Percentiles rank a stretch among this genome's conserved stretches.
phyloP scores from a whole-genome alignment of 2,329 filamentous ascomycete species.

The Fusarium cicatricum region DNA sequence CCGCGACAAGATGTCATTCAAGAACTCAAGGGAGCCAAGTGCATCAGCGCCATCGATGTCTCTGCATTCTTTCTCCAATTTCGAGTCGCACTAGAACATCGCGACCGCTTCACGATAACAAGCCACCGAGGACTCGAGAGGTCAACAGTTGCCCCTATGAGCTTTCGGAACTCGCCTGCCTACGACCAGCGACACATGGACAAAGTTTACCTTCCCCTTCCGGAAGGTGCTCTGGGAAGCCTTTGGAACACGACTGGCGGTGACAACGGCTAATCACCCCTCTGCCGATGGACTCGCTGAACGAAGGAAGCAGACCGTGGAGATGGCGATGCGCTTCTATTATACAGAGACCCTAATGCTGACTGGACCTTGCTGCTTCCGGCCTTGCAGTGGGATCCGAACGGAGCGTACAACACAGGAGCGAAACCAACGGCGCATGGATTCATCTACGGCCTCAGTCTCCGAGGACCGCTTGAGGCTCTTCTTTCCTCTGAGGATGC shows the following conservation, averaged over 20 bases:
- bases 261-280: slow-evolving; percentile 1
- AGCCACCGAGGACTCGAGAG: too few species aligned
- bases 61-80: too few species aligned
- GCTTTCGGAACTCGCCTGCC: too few species aligned
- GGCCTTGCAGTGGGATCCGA: neutral
- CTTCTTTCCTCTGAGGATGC: too few species aligned
- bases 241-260: slow-evolving; percentile 16
- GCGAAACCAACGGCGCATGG: neutral
- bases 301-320: slow-evolving; percentile 1
- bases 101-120: too few species aligned
- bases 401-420: neutral
- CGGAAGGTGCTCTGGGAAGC: neutral
- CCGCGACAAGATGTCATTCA: too few species aligned
- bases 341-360: neutral
- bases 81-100: too few species aligned
- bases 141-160: too few species aligned
- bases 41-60: too few species aligned
- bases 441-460: neutral
- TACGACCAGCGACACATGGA: too few species aligned
- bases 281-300: neutral
- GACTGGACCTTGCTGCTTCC: neutral
- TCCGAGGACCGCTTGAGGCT: too few species aligned
- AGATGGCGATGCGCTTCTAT: neutral
- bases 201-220: neutral
- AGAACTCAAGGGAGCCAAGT: too few species aligned